A percentile compares a stretch with the other conserved stretches of the same genome.
Conservation (phyloP, 768 basidiomycete species). For the Brasilioporus rufonigricans region DNA sequence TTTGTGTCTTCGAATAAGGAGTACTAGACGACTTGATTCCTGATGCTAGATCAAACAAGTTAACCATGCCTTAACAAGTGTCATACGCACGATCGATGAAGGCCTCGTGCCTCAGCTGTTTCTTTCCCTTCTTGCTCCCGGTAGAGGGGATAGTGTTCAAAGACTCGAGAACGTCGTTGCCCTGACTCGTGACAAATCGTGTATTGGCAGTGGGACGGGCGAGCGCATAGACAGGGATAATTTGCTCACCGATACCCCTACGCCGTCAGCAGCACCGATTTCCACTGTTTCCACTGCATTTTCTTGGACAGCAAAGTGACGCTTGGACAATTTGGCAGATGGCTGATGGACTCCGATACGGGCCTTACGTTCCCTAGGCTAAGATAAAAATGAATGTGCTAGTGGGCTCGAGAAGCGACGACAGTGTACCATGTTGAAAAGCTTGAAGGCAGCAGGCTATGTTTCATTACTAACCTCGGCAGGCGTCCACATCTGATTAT, state of each 20-base stretch:
- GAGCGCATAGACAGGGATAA: background rate
- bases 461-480: too few species aligned
- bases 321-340: constrained; percentile 48
- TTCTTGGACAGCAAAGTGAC: constrained; percentile 49
- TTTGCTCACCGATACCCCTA: constrained; percentile 40
- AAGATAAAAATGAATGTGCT: constrained; percentile 17
- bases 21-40: constrained; percentile 48
- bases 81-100: constrained; percentile 59
- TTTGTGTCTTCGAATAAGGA: constrained; percentile 72
- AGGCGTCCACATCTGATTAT: too few species aligned
- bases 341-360: constrained; percentile 48
- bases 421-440: constrained; percentile 20
- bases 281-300: constrained; percentile 48
- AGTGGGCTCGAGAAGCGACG: background rate
- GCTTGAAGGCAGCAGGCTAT: too few species aligned
- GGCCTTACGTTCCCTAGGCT: constrained; percentile 38
- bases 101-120: constrained; percentile 60
- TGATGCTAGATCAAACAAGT: constrained; percentile 18
- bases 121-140: constrained; percentile 66
- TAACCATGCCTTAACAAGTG: background rate
- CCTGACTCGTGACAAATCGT: constrained; percentile 30
- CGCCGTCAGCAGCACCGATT: constrained; percentile 35
- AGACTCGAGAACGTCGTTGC: constrained; percentile 42
- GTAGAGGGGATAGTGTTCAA: constrained; percentile 26
- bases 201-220: background rate